A percentile compares a stretch with the other conserved stretches of the same genome.
phyloP scores from a whole-genome alignment of 2,329 filamentous ascomycete species.

The Xylariaceae sp. region DNA sequence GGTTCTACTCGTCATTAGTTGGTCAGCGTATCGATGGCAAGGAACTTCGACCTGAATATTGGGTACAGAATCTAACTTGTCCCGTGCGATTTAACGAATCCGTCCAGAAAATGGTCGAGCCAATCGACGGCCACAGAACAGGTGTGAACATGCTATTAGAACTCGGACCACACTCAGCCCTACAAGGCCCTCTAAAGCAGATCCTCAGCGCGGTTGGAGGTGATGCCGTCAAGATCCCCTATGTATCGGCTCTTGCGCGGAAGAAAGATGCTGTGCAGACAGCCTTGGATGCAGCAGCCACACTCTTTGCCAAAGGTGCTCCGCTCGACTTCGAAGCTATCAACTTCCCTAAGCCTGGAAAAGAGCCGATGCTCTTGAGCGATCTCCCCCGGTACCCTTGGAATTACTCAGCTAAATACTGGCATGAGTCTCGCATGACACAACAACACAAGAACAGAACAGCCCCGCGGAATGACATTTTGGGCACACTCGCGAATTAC shows the following conservation, averaged over 20 bases:
- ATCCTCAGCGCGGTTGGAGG: constrained; percentile 49
- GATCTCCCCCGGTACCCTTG: constrained; percentile 53
- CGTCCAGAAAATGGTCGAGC: constrained; percentile 43
- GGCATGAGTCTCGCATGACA: constrained; percentile 50
- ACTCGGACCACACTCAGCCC: constrained; percentile 52
- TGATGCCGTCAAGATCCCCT: constrained; percentile 46
- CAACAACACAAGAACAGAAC: constrained; percentile 45
- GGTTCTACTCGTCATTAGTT: constrained; percentile 51
- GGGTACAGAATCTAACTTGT: constrained; percentile 48
- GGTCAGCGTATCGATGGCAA: constrained; percentile 44
- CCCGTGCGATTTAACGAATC: constrained; percentile 45
- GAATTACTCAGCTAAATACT: constrained; percentile 50
- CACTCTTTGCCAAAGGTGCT: constrained; percentile 49
- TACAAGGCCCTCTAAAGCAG: constrained; percentile 54
- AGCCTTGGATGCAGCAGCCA: constrained; percentile 47
- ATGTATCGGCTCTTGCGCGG: constrained; percentile 52
- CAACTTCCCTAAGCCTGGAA: constrained; percentile 47
- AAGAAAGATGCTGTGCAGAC: constrained; percentile 53
- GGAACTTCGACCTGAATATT: constrained; percentile 46
- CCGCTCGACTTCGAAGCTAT: constrained; percentile 48
- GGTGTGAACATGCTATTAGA: constrained; percentile 51
- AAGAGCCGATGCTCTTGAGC: constrained; percentile 41
- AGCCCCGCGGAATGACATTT: constrained; percentile 47
- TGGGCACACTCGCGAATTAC: constrained; percentile 48
- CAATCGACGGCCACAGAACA: constrained; percentile 40